phyloP scores from a whole-genome alignment of 1,284 basidiomycete species.

The Puccinia hordei region DNA sequence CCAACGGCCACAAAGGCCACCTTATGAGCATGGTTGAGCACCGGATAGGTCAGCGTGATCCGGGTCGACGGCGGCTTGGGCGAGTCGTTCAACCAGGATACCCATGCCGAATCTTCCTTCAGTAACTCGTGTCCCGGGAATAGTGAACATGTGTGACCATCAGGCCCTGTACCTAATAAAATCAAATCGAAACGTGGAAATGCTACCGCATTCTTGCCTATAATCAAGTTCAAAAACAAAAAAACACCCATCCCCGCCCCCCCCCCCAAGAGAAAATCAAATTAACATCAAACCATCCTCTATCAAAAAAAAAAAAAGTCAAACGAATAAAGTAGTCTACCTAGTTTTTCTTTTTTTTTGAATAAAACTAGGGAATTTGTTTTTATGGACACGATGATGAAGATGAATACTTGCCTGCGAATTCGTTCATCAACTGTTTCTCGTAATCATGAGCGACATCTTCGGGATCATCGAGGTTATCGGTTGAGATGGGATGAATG shows the following conservation, averaged over 20 bases:
- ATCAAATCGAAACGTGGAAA: conserved; percentile 95
- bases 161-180: conserved; percentile 87
- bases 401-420: conserved; percentile 55
- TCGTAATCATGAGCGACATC: conserved; percentile 61
- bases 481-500: conserved; percentile 80
- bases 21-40: conserved; percentile 80
- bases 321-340: not conserved
- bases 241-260: no score
- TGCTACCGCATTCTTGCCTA: conserved; percentile 79
- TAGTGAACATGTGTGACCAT: conserved; percentile 93
- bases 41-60: conserved; percentile 86
- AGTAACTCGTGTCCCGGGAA: conserved; percentile 90
- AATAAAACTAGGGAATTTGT: conserved; percentile 1
- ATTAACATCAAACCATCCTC: not conserved
- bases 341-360: not conserved
- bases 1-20: conserved; percentile 87
- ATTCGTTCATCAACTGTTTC: conserved; percentile 64
- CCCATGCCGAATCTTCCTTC: conserved; percentile 84
- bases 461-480: conserved; percentile 66
- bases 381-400: not conserved
- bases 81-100: conserved; percentile 86
- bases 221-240: conserved; percentile 61
- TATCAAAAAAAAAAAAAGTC: not conserved
- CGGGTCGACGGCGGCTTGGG: conserved; percentile 90
- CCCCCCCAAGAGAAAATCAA: not conserved